Percentiles rank a stretch among this genome's conserved stretches.
Evolutionary conservation across 1,139 yeast genomes (phyloP).

Genomic region (Geotrichum candidum): DNA sequence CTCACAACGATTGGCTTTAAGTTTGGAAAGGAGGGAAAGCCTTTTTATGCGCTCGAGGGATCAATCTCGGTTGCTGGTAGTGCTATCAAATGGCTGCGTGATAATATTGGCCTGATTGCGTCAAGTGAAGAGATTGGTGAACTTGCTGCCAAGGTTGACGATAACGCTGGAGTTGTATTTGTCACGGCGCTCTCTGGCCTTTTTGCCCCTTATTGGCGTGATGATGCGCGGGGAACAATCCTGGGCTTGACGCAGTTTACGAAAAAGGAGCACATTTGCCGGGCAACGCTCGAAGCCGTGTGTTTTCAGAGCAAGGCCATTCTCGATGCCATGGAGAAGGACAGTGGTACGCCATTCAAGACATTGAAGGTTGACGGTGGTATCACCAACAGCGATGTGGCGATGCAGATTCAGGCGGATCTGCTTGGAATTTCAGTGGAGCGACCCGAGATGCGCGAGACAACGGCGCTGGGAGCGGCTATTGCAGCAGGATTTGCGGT

Average conservation of each 20-base stretch:
- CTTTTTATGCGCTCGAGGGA: slow-evolving; percentile 90
- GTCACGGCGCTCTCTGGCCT: slow-evolving; percentile 94
- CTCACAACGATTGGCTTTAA: slow-evolving; percentile 87
- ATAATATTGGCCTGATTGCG: slow-evolving; percentile 63
- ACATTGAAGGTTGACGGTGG: slow-evolving; percentile 82
- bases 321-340: slow-evolving; percentile 82
- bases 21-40: slow-evolving; percentile 53
- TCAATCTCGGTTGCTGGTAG: slow-evolving; percentile 96
- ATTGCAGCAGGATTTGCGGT: slow-evolving; percentile 88
- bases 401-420: slow-evolving; percentile 92
- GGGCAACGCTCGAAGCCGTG: slow-evolving; percentile 93
- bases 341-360: slow-evolving; percentile 54
- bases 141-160: slow-evolving; percentile 71
- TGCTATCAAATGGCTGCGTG: slow-evolving; percentile 90
- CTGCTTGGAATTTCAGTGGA: slow-evolving; percentile 77
- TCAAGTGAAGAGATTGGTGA: slow-evolving; percentile 84
- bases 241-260: slow-evolving; percentile 91
- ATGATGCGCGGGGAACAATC: slow-evolving; percentile 87
- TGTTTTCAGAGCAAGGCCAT: slow-evolving; percentile 92
- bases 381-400: slow-evolving; percentile 86
- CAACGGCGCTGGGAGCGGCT: slow-evolving; percentile 95
- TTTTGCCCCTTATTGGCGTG: slow-evolving; percentile 95
- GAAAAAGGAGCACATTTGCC: slow-evolving; percentile 77
- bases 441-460: slow-evolving; percentile 78
- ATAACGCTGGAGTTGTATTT: slow-evolving; percentile 88